Conservation (phyloP, 139 green algal species). For the Mychonastes homosphaera region DNA sequence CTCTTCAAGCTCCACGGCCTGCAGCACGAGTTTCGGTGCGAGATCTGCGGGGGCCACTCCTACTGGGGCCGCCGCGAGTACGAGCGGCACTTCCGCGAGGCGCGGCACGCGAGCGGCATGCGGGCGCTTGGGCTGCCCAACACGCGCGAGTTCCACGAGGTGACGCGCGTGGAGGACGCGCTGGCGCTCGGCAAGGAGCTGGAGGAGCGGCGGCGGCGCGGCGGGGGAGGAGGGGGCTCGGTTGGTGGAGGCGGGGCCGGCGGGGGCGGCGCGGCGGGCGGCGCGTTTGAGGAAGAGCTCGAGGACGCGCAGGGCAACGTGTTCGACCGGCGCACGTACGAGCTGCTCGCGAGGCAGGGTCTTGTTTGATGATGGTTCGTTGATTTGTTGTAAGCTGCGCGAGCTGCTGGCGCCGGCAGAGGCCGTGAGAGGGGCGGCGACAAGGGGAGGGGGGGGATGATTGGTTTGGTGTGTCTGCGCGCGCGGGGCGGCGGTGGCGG, state of each 20-base stretch:
- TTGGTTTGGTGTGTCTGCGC: too few species aligned
- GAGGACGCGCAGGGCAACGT: conserved; percentile 84
- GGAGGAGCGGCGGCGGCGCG: conserved; percentile 1
- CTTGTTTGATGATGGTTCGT: neutral
- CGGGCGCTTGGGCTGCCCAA: conserved; percentile 91
- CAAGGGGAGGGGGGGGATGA: too few species aligned
- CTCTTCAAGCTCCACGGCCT: conserved; percentile 99
- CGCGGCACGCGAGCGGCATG: conserved; percentile 84
- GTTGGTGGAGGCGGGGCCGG: neutral
- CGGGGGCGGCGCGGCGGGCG: neutral
- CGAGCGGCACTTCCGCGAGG: conserved; percentile 96
- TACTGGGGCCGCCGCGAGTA: conserved; percentile 91
- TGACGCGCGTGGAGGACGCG: conserved; percentile 67
- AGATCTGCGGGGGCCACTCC: conserved; percentile 89
- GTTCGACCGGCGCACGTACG: conserved; percentile 79
- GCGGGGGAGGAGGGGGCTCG: neutral
- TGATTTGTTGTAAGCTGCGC: conserved; percentile 75
- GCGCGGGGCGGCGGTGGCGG: too few species aligned
- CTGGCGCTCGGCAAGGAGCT: conserved; percentile 62
- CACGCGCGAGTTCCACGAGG: conserved; percentile 90
- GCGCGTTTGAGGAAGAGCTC: conserved; percentile 59
- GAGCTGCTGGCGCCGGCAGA: conserved; percentile 73
- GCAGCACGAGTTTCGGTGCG: conserved; percentile 77
- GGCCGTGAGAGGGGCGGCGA: neutral
- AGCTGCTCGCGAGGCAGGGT: conserved; percentile 7